Evolutionary conservation across 495 filamentous ascomycete genomes (phyloP), one percentile per base, ranked within the genome.

Genomic region (Penicillium ochrochloron): DNA sequence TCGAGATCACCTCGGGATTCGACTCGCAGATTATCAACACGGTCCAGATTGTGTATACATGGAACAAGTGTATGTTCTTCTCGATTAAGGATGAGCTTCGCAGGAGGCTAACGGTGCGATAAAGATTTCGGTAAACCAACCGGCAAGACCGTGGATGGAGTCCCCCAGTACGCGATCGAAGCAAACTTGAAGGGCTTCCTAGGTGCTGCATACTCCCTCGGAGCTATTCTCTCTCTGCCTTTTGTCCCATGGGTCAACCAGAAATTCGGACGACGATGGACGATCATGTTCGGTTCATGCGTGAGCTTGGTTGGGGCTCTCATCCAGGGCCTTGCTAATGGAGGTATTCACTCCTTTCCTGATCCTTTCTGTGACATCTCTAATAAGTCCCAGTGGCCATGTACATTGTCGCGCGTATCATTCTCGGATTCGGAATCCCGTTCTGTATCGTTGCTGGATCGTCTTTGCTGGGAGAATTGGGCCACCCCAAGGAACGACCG

Each of bases 21-120:
- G 88, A 91, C 72, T 87, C 85, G 9, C 86, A 88, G 64, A 86
- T 91, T 70, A 89, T 91, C 76, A 91, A 90, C 63, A 84, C 85
- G 2, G 81, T 90, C 4, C 87, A 91, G 73, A 83, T 86, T 34
- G 83, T 89, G 19, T 73, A 78, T 9, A 75, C 77, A 7, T 90
- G 85, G 86, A 80, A 83, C 55, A 64, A 71, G 10, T 90, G 86
- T 87, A 64, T 39, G 81, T 75, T 75, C 48, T 31, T 57, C 31
- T 34, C 39, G 1, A 50, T 62, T 17, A 42, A 23, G 10, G 59
- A 62, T 60, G 37, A 48, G 29, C 39, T 57, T 29, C 37, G 7
- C 60, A 57, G 51, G 31, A 44, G 14, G 12, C 51, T 64, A 46
- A 53, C 25, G 23, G 37, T 52, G 56, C 15, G 23, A 56, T 37